phyloP scores from a whole-genome alignment of 2,329 filamentous ascomycete genomes.

The Harringtonia aguacate region DNA sequence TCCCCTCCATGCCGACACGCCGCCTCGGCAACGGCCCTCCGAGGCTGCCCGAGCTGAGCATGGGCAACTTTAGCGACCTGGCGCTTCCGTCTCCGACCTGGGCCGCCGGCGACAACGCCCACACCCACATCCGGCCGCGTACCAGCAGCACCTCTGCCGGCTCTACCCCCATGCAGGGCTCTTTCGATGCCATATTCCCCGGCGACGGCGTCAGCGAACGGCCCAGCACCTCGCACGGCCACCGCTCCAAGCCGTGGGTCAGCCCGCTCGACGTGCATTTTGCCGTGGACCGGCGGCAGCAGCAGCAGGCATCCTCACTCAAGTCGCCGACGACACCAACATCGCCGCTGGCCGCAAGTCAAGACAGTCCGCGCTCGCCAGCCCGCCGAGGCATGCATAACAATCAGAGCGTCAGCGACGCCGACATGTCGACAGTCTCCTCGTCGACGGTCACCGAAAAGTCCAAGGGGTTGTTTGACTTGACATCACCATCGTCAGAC shows the following conservation, averaged over 20 bases:
- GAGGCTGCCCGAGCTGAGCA: slow-evolving; percentile 8
- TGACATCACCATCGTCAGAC: not conserved
- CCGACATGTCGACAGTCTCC: slow-evolving; percentile 8
- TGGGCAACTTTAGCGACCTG: slow-evolving; percentile 27
- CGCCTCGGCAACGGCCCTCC: not conserved
- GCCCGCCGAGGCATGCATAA: not conserved
- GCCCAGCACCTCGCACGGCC: slow-evolving; percentile 21
- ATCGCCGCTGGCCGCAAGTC: not conserved
- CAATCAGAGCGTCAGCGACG: slow-evolving; percentile 3
- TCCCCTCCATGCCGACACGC: no score
- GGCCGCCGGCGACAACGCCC: slow-evolving; percentile 1
- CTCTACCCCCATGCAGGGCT: not conserved
- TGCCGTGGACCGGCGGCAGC: slow-evolving; percentile 12
- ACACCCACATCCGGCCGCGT: not conserved
- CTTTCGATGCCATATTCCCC: not conserved
- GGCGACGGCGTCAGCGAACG: slow-evolving; percentile 18
- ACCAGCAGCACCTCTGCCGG: slow-evolving; percentile 1
- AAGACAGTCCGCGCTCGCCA: not conserved
- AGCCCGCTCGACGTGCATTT: slow-evolving; percentile 39
- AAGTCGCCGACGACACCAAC: not conserved
- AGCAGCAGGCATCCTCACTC: no score
- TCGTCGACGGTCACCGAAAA: slow-evolving; percentile 1
- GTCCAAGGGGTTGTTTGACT: not conserved
- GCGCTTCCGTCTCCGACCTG: slow-evolving; percentile 23
- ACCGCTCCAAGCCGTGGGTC: slow-evolving; percentile 27